Conservation (phyloP, 495 filamentous ascomycete genomes). For the Emericellopsis terricola region DNA sequence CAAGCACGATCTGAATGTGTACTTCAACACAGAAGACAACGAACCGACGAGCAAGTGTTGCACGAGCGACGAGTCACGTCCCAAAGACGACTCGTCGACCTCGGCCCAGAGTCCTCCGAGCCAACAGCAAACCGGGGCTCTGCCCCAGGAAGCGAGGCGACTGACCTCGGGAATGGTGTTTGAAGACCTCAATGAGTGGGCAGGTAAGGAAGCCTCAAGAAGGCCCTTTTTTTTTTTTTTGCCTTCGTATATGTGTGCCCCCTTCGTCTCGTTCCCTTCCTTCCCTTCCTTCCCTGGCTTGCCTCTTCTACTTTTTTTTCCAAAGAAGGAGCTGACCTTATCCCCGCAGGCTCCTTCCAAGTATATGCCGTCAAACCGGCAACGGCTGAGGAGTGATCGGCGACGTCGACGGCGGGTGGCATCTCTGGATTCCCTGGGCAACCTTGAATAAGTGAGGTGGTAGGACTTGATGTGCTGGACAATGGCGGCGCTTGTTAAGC, state of each 20-base stretch:
- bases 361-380: neutral
- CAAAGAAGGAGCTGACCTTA: neutral
- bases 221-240: too few relatives aligned
- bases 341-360: neutral
- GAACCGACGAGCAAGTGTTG: slow-evolving; percentile 6
- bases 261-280: neutral
- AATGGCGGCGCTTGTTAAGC: too few relatives aligned
- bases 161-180: too few relatives aligned
- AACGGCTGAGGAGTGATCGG: too few relatives aligned
- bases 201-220: slow-evolving; percentile 27
- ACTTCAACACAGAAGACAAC: slow-evolving; percentile 19
- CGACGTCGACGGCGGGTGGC: too few relatives aligned
- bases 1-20: slow-evolving; percentile 38
- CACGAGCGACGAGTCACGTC: slow-evolving; percentile 1
- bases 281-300: too few relatives aligned
- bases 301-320: too few relatives aligned
- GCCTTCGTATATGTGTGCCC: neutral
- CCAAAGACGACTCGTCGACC: slow-evolving; percentile 6
- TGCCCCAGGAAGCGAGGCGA: slow-evolving; percentile 3
- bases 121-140: neutral
- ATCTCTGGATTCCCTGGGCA: too few relatives aligned
- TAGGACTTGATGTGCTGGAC: too few relatives aligned
- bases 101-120: too few relatives aligned
- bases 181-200: slow-evolving; percentile 37
- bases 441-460: too few relatives aligned